These are phyloP conservation scores for Pyricularia sp. DNA, from an alignment of 2,329 filamentous ascomycete species.

Conservation along the genomic window DNA sequence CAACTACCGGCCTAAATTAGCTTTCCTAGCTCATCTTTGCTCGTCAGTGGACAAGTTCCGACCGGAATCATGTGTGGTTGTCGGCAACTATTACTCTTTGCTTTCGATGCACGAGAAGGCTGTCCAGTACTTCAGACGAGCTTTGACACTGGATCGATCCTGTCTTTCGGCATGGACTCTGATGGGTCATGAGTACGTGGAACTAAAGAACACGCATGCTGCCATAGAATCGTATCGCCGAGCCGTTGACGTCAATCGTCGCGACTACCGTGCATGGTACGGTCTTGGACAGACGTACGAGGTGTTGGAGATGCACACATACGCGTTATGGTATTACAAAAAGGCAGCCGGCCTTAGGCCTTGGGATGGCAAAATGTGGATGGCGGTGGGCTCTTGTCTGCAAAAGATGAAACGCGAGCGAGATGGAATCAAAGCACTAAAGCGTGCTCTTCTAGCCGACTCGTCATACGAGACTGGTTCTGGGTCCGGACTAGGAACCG, in stretches of 20 bases:
- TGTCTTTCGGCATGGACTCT: slow-evolving; percentile 96
- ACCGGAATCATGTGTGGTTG: slow-evolving; percentile 91
- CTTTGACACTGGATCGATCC: slow-evolving; percentile 78
- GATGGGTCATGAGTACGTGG: slow-evolving; percentile 98
- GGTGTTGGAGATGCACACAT: slow-evolving; percentile 95
- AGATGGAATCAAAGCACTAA: slow-evolving; percentile 93
- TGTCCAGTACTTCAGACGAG: slow-evolving; percentile 93
- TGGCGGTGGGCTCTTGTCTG: slow-evolving; percentile 85
- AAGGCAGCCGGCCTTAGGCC: slow-evolving; percentile 87
- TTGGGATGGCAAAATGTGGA: slow-evolving; percentile 98
- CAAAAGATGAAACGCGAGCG: slow-evolving; percentile 77
- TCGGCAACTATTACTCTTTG: slow-evolving; percentile 94
- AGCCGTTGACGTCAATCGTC: slow-evolving; percentile 89
- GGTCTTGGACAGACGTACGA: slow-evolving; percentile 95
- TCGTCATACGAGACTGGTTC: slow-evolving; percentile 61
- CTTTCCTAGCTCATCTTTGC: slow-evolving; percentile 85
- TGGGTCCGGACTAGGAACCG: background rate
- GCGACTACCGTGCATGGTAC: slow-evolving; percentile 97
- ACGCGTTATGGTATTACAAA: slow-evolving; percentile 96
- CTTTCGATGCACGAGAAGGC: slow-evolving; percentile 96
- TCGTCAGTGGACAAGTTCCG: slow-evolving; percentile 91
- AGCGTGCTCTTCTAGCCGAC: slow-evolving; percentile 81
- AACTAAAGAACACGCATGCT: slow-evolving; percentile 96
- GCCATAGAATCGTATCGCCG: slow-evolving; percentile 95
- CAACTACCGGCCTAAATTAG: slow-evolving; percentile 76